A percentile compares a stretch with the other conserved stretches of the same genome.
Evolutionary conservation across 75 land plant genomes (phyloP).

Genomic region (Chamaecyparis obtusa): DNA sequence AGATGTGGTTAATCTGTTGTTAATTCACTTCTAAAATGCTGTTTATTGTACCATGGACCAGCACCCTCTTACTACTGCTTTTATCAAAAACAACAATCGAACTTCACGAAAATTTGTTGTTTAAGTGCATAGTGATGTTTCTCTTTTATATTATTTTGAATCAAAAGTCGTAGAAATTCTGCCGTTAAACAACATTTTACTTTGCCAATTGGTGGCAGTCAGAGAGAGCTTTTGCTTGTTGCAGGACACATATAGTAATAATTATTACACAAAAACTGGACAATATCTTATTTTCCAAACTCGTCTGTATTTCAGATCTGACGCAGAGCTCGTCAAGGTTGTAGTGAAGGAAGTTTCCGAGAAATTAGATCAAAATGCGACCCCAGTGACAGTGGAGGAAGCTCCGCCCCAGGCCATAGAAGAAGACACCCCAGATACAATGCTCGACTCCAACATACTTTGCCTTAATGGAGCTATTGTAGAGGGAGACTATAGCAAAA

Average conservation of each 20-base stretch:
- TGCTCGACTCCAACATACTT: no score
- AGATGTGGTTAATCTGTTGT: no score
- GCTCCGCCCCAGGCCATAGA: background rate
- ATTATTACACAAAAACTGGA: background rate
- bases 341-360: conserved; percentile 8
- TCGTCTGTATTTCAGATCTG: background rate
- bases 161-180: background rate
- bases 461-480: background rate
- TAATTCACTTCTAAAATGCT: no score
- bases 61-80: no score
- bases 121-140: background rate
- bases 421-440: background rate
- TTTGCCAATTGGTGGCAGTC: background rate
- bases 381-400: background rate
- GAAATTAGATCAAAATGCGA: background rate
- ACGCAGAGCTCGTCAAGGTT: conserved; percentile 1
- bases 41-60: no score
- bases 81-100: no score
- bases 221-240: background rate
- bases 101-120: background rate
- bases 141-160: background rate
- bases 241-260: no score
- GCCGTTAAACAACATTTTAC: background rate
- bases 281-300: background rate
- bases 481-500: background rate